Conservation (phyloP, 116 monocot genomes). For the Phalaenopsis hybrid region DNA sequence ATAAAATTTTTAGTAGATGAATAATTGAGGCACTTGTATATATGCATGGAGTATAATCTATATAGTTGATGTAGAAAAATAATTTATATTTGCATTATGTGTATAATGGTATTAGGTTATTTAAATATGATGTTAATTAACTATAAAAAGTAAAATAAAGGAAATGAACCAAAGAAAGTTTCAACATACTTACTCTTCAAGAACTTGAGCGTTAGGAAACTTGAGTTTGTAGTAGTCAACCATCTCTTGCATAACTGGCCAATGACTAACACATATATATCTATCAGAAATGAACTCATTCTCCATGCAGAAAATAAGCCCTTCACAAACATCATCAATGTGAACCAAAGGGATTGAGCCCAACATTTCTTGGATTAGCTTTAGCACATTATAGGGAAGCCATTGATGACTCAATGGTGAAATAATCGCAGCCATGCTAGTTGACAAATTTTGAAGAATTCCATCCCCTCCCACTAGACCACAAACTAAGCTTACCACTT, state of each 20-base stretch:
- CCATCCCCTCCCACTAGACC: constrained; percentile 43
- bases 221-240: constrained; percentile 16
- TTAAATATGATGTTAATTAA: too few species aligned
- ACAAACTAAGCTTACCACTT: constrained; percentile 43
- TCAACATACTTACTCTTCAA: constrained; percentile 26
- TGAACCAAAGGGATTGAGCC: constrained; percentile 39
- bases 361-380: constrained; percentile 25
- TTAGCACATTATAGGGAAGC: background rate
- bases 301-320: constrained; percentile 50
- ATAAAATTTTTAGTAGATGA: too few species aligned
- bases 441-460: constrained; percentile 4
- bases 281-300: constrained; percentile 13
- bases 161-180: too few species aligned
- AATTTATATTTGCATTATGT: too few species aligned
- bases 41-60: too few species aligned
- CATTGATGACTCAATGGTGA: constrained; percentile 23
- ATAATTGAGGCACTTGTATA: too few species aligned
- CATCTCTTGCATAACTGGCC: constrained; percentile 19
- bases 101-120: too few species aligned
- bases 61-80: too few species aligned
- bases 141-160: too few species aligned
- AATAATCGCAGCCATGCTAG: background rate
- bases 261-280: constrained; percentile 26
- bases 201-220: constrained; percentile 9
- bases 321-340: constrained; percentile 49